Conservation (phyloP, 2,329 filamentous ascomycete genomes). For the Fusarium sp. region DNA sequence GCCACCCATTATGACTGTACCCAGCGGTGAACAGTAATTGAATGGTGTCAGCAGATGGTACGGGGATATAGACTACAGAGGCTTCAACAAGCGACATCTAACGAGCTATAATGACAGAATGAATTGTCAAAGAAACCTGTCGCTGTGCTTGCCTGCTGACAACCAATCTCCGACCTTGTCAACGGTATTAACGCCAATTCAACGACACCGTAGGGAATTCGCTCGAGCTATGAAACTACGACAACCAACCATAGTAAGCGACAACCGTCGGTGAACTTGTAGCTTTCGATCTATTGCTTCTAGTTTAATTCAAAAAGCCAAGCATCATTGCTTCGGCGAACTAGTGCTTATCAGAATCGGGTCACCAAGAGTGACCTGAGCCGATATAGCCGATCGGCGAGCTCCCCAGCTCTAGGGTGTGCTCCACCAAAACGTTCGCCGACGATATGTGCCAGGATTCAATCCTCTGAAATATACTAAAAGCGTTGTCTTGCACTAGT, state of each 20-base stretch:
- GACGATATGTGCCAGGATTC: slow-evolving; percentile 3
- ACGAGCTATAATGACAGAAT: slow-evolving; percentile 21
- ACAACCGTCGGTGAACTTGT: neutral
- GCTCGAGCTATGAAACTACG: neutral
- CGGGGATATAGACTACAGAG: neutral
- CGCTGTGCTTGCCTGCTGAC: neutral
- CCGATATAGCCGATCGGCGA: slow-evolving; percentile 12
- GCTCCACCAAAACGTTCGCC: slow-evolving; percentile 16
- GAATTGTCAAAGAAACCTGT: neutral
- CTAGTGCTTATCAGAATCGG: neutral
- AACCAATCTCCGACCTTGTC: neutral
- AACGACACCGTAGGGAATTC: neutral
- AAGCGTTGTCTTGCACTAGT: neutral
- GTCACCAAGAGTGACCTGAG: neutral
- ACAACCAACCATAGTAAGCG: neutral
- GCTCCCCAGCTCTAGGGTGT: slow-evolving; percentile 17
- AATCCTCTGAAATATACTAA: neutral
- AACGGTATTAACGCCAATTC: neutral
- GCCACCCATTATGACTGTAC: slow-evolving; percentile 27
- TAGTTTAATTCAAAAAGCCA: neutral
- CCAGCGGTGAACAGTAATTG: slow-evolving; percentile 2
- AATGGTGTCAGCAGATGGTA: neutral
- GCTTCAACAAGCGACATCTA: neutral
- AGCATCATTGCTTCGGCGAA: slow-evolving; percentile 2
- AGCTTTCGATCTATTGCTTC: neutral